phyloP scores from a whole-genome alignment of 2,329 filamentous ascomycete species.

The Microdochium bolleyi region DNA sequence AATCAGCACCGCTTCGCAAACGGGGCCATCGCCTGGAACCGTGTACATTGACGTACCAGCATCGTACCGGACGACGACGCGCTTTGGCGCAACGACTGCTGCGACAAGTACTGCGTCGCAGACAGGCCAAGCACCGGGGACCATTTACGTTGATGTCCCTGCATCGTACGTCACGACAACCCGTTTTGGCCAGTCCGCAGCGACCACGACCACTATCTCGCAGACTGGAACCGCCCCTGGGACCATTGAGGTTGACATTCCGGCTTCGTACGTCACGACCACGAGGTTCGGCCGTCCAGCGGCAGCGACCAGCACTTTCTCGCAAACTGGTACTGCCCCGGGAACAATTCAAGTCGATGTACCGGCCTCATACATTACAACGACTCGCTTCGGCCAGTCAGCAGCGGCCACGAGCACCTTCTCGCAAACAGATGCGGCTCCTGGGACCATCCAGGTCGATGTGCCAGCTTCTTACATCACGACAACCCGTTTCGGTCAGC shows the following conservation, averaged over 20 bases:
- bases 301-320: not conserved
- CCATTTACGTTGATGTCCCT: not conserved
- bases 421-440: not conserved
- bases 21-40: not conserved
- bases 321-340: not conserved
- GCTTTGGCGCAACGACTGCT: not conserved
- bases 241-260: not conserved
- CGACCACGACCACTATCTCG: not conserved
- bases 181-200: not conserved
- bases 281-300: not conserved
- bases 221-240: not conserved
- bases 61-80: not conserved
- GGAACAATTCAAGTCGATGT: not conserved
- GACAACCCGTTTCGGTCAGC: not conserved
- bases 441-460: not conserved
- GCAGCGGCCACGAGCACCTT: not conserved
- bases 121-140: not conserved
- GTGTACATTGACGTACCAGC: not conserved
- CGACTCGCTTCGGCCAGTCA: not conserved
- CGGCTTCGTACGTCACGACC: not conserved
- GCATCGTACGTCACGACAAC: not conserved
- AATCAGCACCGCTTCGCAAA: not conserved
- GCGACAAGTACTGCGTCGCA: not conserved
- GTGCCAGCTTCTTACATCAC: not conserved
- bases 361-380: not conserved